Evolutionary conservation across 2,329 filamentous ascomycete genomes (phyloP), one percentile per base, ranked within the genome.

Genomic region (Apiospora rasikravindrae): DNA sequence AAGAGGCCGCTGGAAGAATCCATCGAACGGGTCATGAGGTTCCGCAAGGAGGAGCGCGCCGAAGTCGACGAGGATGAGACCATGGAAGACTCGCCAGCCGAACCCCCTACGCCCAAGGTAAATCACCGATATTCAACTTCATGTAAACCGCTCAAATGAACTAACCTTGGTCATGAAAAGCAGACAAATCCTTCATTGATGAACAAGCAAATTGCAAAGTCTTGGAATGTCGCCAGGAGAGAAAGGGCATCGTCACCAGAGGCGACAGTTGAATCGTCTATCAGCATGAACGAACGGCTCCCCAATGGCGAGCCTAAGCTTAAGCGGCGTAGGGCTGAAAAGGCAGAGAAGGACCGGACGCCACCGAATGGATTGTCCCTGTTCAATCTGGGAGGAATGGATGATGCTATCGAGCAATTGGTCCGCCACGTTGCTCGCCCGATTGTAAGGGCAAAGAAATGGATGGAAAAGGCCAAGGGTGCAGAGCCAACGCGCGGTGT

Each of bases 1-100:
- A 97, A 96, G 81, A 92, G 91, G 73, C 86, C 92, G 0, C 84
- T 98, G 1, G 94, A 98, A 80, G 93, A 96, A 74, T 92, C 93
- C 47, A 94, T 98, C 74, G 94, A 97, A 74, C 88, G 94, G 10
- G 94, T 95, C 0, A 84, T 98, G 22, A 89, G 91, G 10, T 90
- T 94, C 24, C 85, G 96, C 6, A 92, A 91, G 75, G 90, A 94
- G 75, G 88, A 91, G 73, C 81, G 85, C 19, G 87, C 85, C 49
- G 76, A 80, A 69, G 77, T 77, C 47, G 77, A 80, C 37, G 78
- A 80, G 69, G 78, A 78, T 73, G 78, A 75, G n/a, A 74, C 57
- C 13, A 74, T 77, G 47, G 78, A 81, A 70, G 77, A 80, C 70
- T 73, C 75, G 42, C 53, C 74, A 69, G 69, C 71, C 47, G 42